Percentiles rank a stretch among this genome's conserved stretches.
These are phyloP conservation scores for Aspergillus taichungensis DNA, from an alignment of 495 filamentous ascomycete species.

Conservation along the genomic window DNA sequence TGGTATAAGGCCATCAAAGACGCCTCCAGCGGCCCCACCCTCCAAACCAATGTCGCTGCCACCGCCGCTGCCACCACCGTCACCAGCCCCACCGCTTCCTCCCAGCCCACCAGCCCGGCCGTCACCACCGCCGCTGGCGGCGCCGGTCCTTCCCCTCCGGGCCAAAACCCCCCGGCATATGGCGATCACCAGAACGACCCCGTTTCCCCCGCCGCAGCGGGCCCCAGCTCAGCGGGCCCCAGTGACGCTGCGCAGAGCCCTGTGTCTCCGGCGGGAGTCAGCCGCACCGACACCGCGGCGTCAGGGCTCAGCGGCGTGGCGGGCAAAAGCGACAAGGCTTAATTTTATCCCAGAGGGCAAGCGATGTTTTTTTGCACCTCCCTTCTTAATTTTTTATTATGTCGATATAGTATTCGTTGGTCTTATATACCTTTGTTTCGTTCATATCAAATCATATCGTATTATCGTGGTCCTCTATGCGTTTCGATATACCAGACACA, in stretches of 20 bases:
- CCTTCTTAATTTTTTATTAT: no score
- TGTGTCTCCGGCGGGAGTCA: constrained; percentile 4
- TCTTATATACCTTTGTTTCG: no score
- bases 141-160: no score
- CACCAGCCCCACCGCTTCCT: constrained; percentile 4
- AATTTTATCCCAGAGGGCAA: no score
- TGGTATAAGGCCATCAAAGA: constrained; percentile 70
- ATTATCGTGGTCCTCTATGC: no score
- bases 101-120: constrained; percentile 8
- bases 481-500: no score
- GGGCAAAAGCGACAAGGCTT: no score
- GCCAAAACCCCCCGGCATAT: constrained; percentile 17
- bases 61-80: background rate
- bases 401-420: no score
- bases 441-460: no score
- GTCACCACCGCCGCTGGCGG: background rate
- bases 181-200: constrained; percentile 16
- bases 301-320: no score
- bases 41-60: constrained; percentile 3
- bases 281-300: constrained; percentile 3
- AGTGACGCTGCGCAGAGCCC: constrained; percentile 16
- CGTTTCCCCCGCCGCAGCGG: background rate
- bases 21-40: constrained; percentile 16
- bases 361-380: no score
- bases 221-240: background rate